Conservation (phyloP, 805 yeast genomes). For the Cyberlindnera subsufficiens region DNA sequence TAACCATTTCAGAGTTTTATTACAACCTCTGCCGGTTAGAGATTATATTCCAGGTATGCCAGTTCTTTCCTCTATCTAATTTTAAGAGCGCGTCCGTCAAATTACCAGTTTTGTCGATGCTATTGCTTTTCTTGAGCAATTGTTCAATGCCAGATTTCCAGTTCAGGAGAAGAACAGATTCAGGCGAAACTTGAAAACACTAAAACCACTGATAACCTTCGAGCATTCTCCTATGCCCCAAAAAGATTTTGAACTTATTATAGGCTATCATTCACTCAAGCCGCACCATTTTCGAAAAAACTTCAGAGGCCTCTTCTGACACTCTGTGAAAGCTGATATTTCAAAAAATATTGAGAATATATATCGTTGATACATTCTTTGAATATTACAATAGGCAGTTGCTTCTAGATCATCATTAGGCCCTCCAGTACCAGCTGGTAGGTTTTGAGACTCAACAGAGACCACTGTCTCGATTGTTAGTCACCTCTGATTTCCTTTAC, state of each 20-base stretch:
- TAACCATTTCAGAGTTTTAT: slow-evolving; percentile 31
- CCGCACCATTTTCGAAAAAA: slow-evolving; percentile 70
- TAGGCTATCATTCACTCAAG: slow-evolving; percentile 57
- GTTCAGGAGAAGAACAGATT: slow-evolving; percentile 69
- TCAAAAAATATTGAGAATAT: slow-evolving; percentile 53
- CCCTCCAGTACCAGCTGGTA: too few species aligned
- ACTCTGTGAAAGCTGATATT: slow-evolving; percentile 44
- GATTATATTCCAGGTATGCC: slow-evolving; percentile 35
- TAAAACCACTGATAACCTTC: slow-evolving; percentile 55
- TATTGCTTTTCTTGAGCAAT: slow-evolving; percentile 47
- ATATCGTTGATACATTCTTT: slow-evolving; percentile 26
- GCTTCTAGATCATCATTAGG: neutral
- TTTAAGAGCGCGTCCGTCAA: slow-evolving; percentile 43
- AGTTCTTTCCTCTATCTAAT: slow-evolving; percentile 53
- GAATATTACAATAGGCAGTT: too few species aligned
- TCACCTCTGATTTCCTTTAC: too few species aligned
- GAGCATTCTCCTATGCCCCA: slow-evolving; percentile 35
- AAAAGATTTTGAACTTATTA: slow-evolving; percentile 40
- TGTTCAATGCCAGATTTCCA: slow-evolving; percentile 48
- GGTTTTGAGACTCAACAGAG: too few species aligned
- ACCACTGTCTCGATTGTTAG: too few species aligned
- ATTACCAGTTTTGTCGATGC: slow-evolving; percentile 64
- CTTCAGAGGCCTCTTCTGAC: slow-evolving; percentile 62
- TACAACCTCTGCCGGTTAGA: slow-evolving; percentile 30
- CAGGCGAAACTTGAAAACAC: slow-evolving; percentile 57